Conservation (phyloP, 345 rosid species). For the Acer saccharum region DNA sequence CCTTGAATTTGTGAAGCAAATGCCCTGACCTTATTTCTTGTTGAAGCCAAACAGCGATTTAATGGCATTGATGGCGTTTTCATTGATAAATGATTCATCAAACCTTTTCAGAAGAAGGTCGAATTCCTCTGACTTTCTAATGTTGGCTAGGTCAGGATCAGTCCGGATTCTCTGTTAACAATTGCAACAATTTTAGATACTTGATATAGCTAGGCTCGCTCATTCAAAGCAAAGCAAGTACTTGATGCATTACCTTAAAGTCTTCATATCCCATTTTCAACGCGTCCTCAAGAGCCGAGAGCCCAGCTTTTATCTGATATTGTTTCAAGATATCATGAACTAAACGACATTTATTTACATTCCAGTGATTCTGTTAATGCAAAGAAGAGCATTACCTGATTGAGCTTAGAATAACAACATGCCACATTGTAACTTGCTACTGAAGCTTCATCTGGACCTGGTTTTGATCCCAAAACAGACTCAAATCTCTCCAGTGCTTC, state of each 20-base stretch:
- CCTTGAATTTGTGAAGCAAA: slow-evolving; percentile 18
- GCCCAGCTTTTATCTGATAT: slow-evolving; percentile 77
- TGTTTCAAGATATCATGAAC: slow-evolving; percentile 3
- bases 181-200: slow-evolving; percentile 16
- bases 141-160: slow-evolving; percentile 78
- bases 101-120: slow-evolving; percentile 73
- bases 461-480: slow-evolving; percentile 93
- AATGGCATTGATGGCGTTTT: slow-evolving; percentile 89
- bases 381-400: slow-evolving; percentile 60
- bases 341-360: background rate
- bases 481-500: slow-evolving; percentile 89
- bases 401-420: slow-evolving; percentile 88
- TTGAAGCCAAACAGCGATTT: slow-evolving; percentile 85
- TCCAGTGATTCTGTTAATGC: background rate
- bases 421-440: slow-evolving; percentile 95
- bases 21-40: slow-evolving; percentile 54
- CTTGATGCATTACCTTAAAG: slow-evolving; percentile 60
- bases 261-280: slow-evolving; percentile 80
- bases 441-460: slow-evolving; percentile 70
- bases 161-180: slow-evolving; percentile 73
- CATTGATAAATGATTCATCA: slow-evolving; percentile 95
- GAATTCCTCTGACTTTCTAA: slow-evolving; percentile 63
- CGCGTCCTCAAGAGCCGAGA: slow-evolving; percentile 94
- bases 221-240: background rate
- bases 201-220: background rate